A percentile compares a stretch with the other conserved stretches of the same genome.
phyloP scores from a whole-genome alignment of 2,329 filamentous ascomycete genomes.

The Epichloe gansuensis region DNA sequence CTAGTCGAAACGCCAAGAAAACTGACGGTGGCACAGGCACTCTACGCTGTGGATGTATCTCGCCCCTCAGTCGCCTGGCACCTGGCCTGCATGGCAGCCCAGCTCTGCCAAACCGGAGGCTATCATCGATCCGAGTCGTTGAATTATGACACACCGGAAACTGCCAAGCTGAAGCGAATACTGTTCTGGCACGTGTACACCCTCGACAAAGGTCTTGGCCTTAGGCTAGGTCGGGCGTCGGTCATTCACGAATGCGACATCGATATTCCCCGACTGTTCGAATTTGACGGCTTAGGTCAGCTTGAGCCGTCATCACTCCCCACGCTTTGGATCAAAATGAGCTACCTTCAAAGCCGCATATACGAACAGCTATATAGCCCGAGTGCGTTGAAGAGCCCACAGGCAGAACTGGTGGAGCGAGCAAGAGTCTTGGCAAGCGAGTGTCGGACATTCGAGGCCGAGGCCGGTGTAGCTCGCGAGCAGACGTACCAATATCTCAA shows the following conservation, averaged over 20 bases:
- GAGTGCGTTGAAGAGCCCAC: conserved; percentile 28
- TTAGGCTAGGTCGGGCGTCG: conserved; percentile 46
- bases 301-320: conserved; percentile 28
- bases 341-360: conserved; percentile 44
- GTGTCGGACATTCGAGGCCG: conserved; percentile 24
- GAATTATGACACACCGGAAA: conserved; percentile 20
- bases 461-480: conserved; percentile 23
- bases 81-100: conserved; percentile 44
- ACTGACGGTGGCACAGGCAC: conserved; percentile 28
- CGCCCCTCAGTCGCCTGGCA: conserved; percentile 53
- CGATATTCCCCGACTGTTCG: conserved; percentile 31
- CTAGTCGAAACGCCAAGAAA: not conserved
- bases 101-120: conserved; percentile 49
- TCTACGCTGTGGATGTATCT: conserved; percentile 51
- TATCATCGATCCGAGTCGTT: conserved; percentile 38
- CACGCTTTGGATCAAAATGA: conserved; percentile 41
- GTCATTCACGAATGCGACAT: conserved; percentile 49
- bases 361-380: conserved; percentile 47
- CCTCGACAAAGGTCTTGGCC: conserved; percentile 44
- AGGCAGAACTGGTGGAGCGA: conserved; percentile 26
- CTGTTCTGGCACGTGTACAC: conserved; percentile 42
- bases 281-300: conserved; percentile 29
- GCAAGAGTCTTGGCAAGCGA: conserved; percentile 27
- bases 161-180: conserved; percentile 25
- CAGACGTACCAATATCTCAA: conserved; percentile 25